phyloP scores from a whole-genome alignment of 2,329 filamentous ascomycete genomes.

The Aspergillus brunneoviolaceus region DNA sequence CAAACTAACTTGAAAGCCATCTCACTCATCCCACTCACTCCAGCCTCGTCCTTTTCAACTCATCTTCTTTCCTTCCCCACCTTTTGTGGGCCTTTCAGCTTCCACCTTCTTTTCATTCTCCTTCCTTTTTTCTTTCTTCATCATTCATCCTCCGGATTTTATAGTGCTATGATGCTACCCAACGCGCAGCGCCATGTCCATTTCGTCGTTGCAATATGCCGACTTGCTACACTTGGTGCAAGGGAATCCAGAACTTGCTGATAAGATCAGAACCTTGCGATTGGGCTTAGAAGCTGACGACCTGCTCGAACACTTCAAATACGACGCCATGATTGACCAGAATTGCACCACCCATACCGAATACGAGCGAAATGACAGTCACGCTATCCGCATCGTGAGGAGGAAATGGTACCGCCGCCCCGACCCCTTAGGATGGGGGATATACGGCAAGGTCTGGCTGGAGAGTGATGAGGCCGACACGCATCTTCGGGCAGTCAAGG shows the following conservation, averaged over 20 bases:
- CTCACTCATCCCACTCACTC: no score
- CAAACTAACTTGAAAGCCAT: no score
- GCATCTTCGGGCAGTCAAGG: not conserved
- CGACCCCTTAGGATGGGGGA: not conserved
- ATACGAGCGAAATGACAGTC: not conserved
- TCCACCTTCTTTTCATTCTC: no score
- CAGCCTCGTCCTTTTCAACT: no score
- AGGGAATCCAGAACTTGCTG: not conserved
- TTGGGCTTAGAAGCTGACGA: not conserved
- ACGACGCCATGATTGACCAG: not conserved
- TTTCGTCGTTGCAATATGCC: no score
- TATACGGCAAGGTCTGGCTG: not conserved
- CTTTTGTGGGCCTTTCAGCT: no score
- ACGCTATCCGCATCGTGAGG: not conserved
- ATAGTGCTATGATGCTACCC: no score
- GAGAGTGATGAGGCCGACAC: not conserved
- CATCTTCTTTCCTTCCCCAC: no score
- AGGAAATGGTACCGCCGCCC: not conserved
- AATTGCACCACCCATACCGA: not conserved
- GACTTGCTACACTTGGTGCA: not conserved
- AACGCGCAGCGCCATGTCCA: no score
- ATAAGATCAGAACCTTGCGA: not conserved
- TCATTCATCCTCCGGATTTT: no score
- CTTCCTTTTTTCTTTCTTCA: rapidly evolving
- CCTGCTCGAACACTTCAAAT: not conserved